Conservation (phyloP, 768 basidiomycete genomes). For the Mycena floridula region DNA sequence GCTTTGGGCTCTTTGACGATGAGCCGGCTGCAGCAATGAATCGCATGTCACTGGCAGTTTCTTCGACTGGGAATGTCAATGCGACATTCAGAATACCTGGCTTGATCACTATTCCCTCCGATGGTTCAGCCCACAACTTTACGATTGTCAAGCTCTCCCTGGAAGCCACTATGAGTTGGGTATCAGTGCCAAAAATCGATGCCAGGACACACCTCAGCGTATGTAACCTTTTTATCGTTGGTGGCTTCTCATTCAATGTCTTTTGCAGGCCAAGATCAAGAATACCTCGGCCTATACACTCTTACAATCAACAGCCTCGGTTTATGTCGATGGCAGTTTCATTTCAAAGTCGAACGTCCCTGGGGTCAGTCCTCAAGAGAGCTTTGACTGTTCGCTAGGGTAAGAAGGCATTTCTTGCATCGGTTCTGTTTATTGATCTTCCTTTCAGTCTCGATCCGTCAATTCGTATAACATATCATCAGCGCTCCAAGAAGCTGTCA, state of each 20-base stretch:
- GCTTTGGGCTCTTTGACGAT: constrained; percentile 4
- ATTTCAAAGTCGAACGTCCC: constrained; percentile 29
- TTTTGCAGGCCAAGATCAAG: constrained; percentile 20
- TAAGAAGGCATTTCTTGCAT: constrained; percentile 8
- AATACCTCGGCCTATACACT: constrained; percentile 22
- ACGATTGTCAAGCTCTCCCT: constrained; percentile 20
- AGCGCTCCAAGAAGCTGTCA: constrained; percentile 24
- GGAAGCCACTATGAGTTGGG: constrained; percentile 20
- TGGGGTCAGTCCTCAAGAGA: constrained; percentile 29
- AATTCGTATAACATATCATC: constrained; percentile 32
- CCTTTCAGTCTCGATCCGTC: constrained; percentile 30
- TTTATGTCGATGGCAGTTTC: constrained; percentile 28
- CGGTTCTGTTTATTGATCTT: background rate
- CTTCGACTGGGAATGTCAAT: constrained; percentile 17
- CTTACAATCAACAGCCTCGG: constrained; percentile 16
- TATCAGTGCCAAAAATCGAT: constrained; percentile 22
- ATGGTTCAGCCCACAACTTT: constrained; percentile 19
- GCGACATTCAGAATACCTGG: constrained; percentile 22
- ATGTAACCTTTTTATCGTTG: background rate
- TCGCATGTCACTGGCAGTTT: constrained; percentile 2
- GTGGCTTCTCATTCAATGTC: background rate
- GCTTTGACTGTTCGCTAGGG: constrained; percentile 35
- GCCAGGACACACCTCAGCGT: constrained; percentile 19
- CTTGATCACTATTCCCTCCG: constrained; percentile 18
- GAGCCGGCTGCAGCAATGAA: too few relatives aligned